Evolutionary conservation across 768 basidiomycete species (phyloP).

Genomic region (Termitomyces sp.): DNA sequence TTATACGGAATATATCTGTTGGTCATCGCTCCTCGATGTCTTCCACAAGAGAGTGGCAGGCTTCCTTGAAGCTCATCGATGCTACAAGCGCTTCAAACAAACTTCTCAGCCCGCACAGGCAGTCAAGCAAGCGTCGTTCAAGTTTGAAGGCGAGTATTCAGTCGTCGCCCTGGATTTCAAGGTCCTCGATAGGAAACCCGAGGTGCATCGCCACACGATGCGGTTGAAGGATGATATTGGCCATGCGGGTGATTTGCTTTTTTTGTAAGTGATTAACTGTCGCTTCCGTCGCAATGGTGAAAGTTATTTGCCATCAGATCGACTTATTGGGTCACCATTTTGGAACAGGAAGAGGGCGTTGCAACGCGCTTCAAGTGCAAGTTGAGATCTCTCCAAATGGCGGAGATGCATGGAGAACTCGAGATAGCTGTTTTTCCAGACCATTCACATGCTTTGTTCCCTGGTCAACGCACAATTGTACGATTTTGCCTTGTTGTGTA

Average conservation of each 20-base stretch:
- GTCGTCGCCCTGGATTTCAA: constrained; percentile 36
- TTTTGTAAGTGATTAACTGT: constrained; percentile 20
- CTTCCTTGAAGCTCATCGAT: constrained; percentile 31
- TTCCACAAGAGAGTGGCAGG: constrained; percentile 19
- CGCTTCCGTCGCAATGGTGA: background rate
- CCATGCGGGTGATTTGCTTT: constrained; percentile 28
- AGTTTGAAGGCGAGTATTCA: constrained; percentile 48
- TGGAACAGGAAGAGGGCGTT: constrained; percentile 21
- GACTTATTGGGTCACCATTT: constrained; percentile 25
- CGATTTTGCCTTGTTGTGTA: constrained; percentile 47
- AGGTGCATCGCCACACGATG: constrained; percentile 21
- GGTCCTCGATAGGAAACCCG: constrained; percentile 25
- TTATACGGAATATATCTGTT: constrained; percentile 30
- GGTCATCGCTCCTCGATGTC: constrained; percentile 22
- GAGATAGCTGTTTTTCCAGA: constrained; percentile 50
- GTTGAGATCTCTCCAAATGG: constrained; percentile 7
- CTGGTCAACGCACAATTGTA: constrained; percentile 50
- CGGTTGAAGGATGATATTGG: constrained; percentile 29
- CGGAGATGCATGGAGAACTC: constrained; percentile 49
- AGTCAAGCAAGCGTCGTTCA: constrained; percentile 25
- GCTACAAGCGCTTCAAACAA: constrained; percentile 25
- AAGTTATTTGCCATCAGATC: constrained; percentile 14
- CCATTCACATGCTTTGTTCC: constrained; percentile 43
- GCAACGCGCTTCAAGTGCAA: constrained; percentile 32
- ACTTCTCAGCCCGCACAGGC: background rate